These are phyloP conservation scores for Mycena alexandri DNA, from an alignment of 768 basidiomycete genomes.

Conservation along the genomic window DNA sequence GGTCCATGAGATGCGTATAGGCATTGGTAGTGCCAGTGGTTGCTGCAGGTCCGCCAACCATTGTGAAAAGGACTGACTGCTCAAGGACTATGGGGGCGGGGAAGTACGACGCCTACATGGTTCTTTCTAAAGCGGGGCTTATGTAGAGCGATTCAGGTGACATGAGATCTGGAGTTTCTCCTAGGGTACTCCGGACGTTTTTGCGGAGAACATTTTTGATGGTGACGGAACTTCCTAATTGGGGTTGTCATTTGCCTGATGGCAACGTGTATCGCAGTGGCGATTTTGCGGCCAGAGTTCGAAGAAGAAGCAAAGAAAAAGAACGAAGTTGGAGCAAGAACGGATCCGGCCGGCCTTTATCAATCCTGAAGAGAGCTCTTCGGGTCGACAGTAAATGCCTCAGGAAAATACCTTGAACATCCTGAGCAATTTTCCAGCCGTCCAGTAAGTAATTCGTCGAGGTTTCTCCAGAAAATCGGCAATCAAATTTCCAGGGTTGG, in stretches of 20 bases:
- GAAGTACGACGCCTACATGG: constrained; percentile 41
- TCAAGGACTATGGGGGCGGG: constrained; percentile 44
- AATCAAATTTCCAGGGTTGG: constrained; percentile 8
- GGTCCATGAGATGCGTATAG: constrained; percentile 71
- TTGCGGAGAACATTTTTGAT: background rate
- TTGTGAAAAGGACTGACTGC: constrained; percentile 49
- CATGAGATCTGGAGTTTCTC: constrained; percentile 38
- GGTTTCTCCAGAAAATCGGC: constrained; percentile 26
- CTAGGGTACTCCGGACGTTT: constrained; percentile 38
- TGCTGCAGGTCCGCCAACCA: constrained; percentile 68
- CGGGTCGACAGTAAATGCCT: too few species aligned
- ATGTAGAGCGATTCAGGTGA: constrained; percentile 45
- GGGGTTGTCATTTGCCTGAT: constrained; percentile 19
- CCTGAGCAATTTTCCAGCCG: background rate
- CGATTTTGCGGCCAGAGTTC: background rate
- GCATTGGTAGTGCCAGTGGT: constrained; percentile 49
- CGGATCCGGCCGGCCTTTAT: too few species aligned
- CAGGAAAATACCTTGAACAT: too few species aligned
- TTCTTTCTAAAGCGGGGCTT: constrained; percentile 40
- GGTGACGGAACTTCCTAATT: constrained; percentile 5
- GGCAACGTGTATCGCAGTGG: background rate
- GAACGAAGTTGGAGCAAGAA: background rate
- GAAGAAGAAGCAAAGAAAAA: constrained; percentile 1
- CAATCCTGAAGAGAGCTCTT: too few species aligned
- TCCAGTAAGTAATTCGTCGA: constrained; percentile 20